Evolutionary conservation across 1,284 basidiomycete species (phyloP).

Genomic region (Papiliotrema nemorosa): DNA sequence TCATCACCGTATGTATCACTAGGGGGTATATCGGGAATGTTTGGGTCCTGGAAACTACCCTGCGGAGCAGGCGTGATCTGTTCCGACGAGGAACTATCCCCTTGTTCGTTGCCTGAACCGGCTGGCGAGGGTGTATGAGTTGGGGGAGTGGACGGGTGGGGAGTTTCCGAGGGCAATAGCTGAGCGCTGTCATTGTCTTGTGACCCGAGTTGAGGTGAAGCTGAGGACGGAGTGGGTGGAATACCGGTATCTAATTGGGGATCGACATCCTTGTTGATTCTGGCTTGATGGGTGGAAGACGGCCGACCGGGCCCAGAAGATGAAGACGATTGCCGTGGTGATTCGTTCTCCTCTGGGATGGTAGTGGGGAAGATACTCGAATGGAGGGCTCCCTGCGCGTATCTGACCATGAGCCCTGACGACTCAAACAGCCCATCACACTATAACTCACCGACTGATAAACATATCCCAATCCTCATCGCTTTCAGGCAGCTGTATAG

Average conservation of each 20-base stretch:
- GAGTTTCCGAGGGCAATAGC: neutral
- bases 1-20: slow-evolving; percentile 5
- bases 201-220: slow-evolving; percentile 4
- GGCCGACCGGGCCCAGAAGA: no score
- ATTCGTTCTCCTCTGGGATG: no score
- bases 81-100: no score
- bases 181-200: neutral
- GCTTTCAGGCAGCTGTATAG: neutral
- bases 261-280: no score
- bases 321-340: no score
- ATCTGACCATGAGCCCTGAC: neutral
- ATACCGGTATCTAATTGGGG: no score
- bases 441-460: slow-evolving; percentile 18
- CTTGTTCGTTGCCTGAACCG: no score
- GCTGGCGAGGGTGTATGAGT: neutral
- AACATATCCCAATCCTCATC: slow-evolving; percentile 28
- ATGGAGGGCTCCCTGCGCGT: neutral
- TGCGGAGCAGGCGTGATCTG: slow-evolving; percentile 8
- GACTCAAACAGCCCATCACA: neutral
- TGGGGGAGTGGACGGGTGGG: neutral
- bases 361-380: neutral
- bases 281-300: no score
- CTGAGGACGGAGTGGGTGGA: no score
- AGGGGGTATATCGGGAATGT: slow-evolving; percentile 31
- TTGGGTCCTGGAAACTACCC: slow-evolving; percentile 35